Conservation (phyloP, 257 asterid genomes). For the Thymus quinquecostatus region DNA sequence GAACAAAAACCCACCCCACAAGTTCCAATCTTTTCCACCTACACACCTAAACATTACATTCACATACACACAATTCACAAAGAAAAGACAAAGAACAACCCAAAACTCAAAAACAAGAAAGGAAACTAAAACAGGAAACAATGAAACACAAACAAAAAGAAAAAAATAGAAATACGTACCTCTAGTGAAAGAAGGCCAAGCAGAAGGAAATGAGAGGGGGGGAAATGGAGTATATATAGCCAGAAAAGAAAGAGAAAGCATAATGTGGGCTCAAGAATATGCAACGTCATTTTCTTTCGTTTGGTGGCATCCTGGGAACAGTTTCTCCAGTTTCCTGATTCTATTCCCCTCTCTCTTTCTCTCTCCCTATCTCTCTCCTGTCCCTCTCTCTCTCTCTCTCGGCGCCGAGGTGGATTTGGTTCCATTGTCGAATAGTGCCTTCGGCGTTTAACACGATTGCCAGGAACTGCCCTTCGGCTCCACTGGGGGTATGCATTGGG, state of each 20-base stretch:
- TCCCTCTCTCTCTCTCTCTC: conserved; percentile 14
- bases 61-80: not conserved
- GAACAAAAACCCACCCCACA: not conserved
- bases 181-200: conserved; percentile 29
- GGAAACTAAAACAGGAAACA: not conserved
- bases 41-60: not conserved
- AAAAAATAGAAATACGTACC: conserved; percentile 28
- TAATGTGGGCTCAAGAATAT: conserved; percentile 38
- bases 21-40: conserved; percentile 18
- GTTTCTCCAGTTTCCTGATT: conserved; percentile 37
- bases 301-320: conserved; percentile 40
- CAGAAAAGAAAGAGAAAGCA: not conserved
- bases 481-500: not conserved
- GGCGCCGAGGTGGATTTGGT: conserved; percentile 32
- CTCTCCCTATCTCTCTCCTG: conserved; percentile 5
- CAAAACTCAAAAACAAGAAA: not conserved
- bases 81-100: conserved; percentile 2
- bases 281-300: conserved; percentile 35
- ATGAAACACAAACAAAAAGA: not conserved
- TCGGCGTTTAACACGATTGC: conserved; percentile 13
- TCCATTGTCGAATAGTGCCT: conserved; percentile 17
- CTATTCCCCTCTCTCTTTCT: conserved; percentile 18
- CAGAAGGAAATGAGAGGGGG: conserved; percentile 15
- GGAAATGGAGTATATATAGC: conserved; percentile 34
- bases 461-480: conserved; percentile 17